phyloP scores from a whole-genome alignment of 352 stramenopile species.

The Aphanomyces euteiches region DNA sequence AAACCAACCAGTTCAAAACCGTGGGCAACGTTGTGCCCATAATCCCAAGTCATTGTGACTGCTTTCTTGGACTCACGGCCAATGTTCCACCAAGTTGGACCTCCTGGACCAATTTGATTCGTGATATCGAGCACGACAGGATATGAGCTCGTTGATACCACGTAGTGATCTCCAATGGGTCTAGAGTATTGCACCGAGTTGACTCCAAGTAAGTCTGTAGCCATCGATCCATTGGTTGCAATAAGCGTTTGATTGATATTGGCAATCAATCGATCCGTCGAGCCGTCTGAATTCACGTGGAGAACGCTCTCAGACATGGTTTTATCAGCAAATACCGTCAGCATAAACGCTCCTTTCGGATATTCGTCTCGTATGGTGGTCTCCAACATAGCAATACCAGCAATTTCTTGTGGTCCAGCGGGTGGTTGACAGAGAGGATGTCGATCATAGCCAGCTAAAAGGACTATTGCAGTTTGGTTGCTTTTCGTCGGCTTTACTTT shows the following conservation, averaged over 20 bases:
- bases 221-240: not conserved
- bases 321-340: slow-evolving; percentile 11
- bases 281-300: slow-evolving; percentile 20
- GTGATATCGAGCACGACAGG: not conserved
- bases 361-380: not conserved
- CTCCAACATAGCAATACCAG: slow-evolving; percentile 12
- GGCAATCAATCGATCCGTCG: not conserved
- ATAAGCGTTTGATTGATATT: not conserved
- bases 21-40: slow-evolving; percentile 22
- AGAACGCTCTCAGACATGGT: not conserved
- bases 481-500: too few species aligned
- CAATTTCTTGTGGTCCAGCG: not conserved
- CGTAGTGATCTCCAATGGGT: not conserved
- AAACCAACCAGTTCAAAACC: not conserved
- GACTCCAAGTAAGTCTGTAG: not conserved
- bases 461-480: not conserved
- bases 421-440: slow-evolving; percentile 8
- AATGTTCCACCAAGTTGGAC: not conserved
- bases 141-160: not conserved
- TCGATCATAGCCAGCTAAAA: not conserved
- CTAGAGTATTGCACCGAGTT: slow-evolving; percentile 16
- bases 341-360: slow-evolving; percentile 12
- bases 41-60: not conserved
- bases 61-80: not conserved
- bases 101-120: not conserved